Evolutionary conservation across 345 rosid species (phyloP), one percentile per base, ranked within the genome.

Genomic region (Triadica sebifera): DNA sequence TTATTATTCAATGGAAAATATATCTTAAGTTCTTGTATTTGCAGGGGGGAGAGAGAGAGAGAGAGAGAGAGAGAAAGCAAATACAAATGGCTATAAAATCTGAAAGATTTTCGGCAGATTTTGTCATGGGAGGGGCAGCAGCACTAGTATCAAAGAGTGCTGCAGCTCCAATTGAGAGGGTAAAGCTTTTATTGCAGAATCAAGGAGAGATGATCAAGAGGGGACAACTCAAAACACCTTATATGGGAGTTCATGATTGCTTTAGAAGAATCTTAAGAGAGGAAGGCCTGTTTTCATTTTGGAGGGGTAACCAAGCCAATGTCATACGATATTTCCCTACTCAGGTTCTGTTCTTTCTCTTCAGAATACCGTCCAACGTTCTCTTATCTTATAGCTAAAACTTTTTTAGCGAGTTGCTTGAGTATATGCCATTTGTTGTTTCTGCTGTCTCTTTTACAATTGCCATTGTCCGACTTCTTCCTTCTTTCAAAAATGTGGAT

Each of bases 271-370:
- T 93, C 56, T 84, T 87, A 43, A 86, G 82, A 81, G 96, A 95
- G 74, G 99, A 95, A 83, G 98, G 97, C 24, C 38, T 84, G n/a
- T 61, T 80, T 47, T 93, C 97, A 51, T 90, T 90, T 68, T 95
- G 99, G 99, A 93, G 99, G 80, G 98, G 98, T 37, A 86, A 91
- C 78, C 98, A 91, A 86, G 98, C 92, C 82, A 95, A 83, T 82
- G 86, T 91, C 80, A 91, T 95, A 5, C 84, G 98, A 50, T 95
- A 91, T 84, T 87, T 93, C 85, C 97, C 98, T 20, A 93, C 98
- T 56, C 97, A 93, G 97, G 98, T 91, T 73, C 65, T 62, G 67
- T 41, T 51, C 39, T 55, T 52, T 17, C 8, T 56, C 51, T 56
- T 24, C 38, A 39, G 29, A 70, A 24, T 56, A 39, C 16, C 56